Percentiles rank a stretch among this genome's conserved stretches.
These are phyloP conservation scores for Gossypium mustelinum DNA, from an alignment of 345 rosid species.

Conservation along the genomic window DNA sequence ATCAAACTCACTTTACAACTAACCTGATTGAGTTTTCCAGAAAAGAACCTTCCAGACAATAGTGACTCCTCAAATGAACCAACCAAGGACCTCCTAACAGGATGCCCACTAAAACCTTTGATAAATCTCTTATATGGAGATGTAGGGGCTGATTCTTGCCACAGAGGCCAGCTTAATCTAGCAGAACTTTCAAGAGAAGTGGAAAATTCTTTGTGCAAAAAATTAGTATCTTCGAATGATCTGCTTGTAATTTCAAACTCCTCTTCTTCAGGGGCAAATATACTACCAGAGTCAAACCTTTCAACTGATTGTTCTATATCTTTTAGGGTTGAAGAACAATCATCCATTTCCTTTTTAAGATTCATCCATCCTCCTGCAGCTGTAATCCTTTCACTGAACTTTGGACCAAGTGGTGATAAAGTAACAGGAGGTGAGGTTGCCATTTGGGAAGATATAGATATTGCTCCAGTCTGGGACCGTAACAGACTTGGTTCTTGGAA, in stretches of 20 bases:
- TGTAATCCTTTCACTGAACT: conserved; percentile 50
- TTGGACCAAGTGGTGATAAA: conserved; percentile 88
- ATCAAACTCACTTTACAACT: conserved; percentile 15
- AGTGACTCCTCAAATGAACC: conserved; percentile 97
- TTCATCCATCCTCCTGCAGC: conserved; percentile 33
- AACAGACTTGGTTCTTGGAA: conserved; percentile 29
- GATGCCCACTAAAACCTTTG: conserved; percentile 68
- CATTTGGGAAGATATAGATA: conserved; percentile 40
- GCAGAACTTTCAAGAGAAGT: conserved; percentile 48
- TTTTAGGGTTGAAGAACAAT: conserved; percentile 30
- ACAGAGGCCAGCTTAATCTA: conserved; percentile 30
- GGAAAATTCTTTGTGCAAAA: conserved; percentile 42
- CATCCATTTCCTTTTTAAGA: conserved; percentile 28
- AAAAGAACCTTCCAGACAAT: conserved; percentile 72
- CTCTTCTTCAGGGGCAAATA: conserved; percentile 30
- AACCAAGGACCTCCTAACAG: conserved; percentile 78
- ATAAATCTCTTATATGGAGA: conserved; percentile 43
- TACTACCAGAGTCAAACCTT: conserved; percentile 25
- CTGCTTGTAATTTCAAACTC: conserved; percentile 38
- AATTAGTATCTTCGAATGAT: conserved; percentile 54
- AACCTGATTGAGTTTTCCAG: conserved; percentile 67
- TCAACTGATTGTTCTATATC: conserved; percentile 37
- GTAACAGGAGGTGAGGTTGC: conserved; percentile 50
- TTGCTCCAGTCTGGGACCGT: conserved; percentile 35
- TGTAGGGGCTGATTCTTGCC: conserved; percentile 40